Evolutionary conservation across 495 filamentous ascomycete species (phyloP), one percentile per base, ranked within the genome.

Genomic region (Aspergillus mulundensis): DNA sequence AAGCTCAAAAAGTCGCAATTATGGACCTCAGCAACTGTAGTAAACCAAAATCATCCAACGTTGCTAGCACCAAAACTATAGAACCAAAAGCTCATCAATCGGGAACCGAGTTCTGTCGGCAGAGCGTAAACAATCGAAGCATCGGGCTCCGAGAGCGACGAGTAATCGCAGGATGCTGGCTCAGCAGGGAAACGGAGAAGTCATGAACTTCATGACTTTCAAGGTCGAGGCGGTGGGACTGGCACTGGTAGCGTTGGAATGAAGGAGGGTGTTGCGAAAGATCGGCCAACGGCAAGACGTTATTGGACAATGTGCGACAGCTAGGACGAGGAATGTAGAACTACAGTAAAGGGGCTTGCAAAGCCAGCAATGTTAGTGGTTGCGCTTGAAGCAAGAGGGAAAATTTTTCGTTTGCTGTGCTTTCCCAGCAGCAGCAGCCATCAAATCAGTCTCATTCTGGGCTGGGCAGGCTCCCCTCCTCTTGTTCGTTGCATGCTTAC

Each of bases 291-390:
- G 39, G 55, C 34, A 18, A 24, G 45, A 40, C 59, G 15, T 52
- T 58, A 63, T 61, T 61, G 60, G 62, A 59, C 16, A 41, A 42
- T 18, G 11, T 41, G 59, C 45, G 44, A 61, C 62, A 40, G 38
- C 14, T 41, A 62, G 47, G 57, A 51, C 23, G 47, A 55, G 53
- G 62, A 65, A 61, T 65, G 62, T 53, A 59, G 50, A 61, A 28
- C 41, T 54, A 47, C 14, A 16, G 38, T 8, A 14, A 52, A 52
- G 41, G 28, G 36, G 42, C 55, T 58, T 53, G 48, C 41, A 19
- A 45, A 54, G 44, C 56, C 46, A 24, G 49, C 21, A 23, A 56
- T 49, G 62, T 58, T 49, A 62, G 56, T 58, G 47, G 48, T 55
- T 50, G 54, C 42, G 50, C 50, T 30, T 38, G 40, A 51, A 45